These are phyloP conservation scores for Zymoseptoria crescenta DNA, from an alignment of 2,329 filamentous ascomycete species.

Conservation along the genomic window DNA sequence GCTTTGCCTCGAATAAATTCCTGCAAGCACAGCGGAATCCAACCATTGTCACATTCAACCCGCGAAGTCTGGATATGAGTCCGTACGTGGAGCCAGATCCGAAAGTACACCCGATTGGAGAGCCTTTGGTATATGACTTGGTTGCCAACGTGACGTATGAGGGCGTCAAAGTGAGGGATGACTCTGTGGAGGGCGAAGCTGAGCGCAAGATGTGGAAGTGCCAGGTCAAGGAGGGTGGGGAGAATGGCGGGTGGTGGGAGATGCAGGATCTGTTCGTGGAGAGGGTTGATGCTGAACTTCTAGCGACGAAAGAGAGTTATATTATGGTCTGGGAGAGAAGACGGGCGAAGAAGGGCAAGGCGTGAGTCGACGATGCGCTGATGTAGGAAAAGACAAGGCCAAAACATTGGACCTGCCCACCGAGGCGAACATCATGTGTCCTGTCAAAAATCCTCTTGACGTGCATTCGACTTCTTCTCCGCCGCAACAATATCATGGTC, in stretches of 20 bases:
- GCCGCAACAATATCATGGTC: no score
- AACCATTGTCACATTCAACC: slow-evolving; percentile 94
- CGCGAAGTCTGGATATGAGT: slow-evolving; percentile 73
- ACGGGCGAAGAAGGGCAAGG: slow-evolving; percentile 27
- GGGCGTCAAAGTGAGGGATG: slow-evolving; percentile 67
- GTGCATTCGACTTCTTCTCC: no score
- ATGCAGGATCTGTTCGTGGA: slow-evolving; percentile 93
- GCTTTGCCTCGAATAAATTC: slow-evolving; percentile 95
- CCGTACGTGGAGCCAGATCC: slow-evolving; percentile 90
- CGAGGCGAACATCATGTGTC: no score
- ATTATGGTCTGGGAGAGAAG: slow-evolving; percentile 93
- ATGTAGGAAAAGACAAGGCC: not conserved
- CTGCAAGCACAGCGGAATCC: slow-evolving; percentile 83
- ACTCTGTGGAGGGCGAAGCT: slow-evolving; percentile 77
- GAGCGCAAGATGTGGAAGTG: slow-evolving; percentile 95
- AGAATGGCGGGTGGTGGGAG: slow-evolving; percentile 79
- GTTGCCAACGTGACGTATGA: slow-evolving; percentile 91
- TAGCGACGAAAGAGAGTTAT: slow-evolving; percentile 92
- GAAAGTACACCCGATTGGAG: slow-evolving; percentile 57
- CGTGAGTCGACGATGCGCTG: not conserved
- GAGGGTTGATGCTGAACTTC: slow-evolving; percentile 74
- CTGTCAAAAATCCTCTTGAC: no score
- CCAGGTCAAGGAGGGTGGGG: slow-evolving; percentile 61
- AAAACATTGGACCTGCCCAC: no score
- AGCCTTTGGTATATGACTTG: slow-evolving; percentile 90